Evolutionary conservation across 768 basidiomycete genomes (phyloP).

Genomic region (Pisolithus sp.): DNA sequence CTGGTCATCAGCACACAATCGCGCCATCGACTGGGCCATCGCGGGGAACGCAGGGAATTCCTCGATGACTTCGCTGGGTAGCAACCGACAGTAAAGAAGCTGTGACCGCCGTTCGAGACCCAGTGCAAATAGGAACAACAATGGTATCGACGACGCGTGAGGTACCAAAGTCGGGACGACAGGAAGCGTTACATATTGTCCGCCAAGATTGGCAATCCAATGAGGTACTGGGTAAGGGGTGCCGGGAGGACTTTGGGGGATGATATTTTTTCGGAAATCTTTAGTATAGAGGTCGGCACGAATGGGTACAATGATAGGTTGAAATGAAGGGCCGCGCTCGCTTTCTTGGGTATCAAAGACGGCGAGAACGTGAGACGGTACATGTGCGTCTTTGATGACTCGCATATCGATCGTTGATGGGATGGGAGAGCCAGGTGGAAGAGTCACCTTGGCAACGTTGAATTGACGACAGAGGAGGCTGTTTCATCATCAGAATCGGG

Average conservation of each 20-base stretch:
- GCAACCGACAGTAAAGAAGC: conserved; percentile 43
- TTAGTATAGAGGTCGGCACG: conserved; percentile 40
- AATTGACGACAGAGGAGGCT: conserved; percentile 28
- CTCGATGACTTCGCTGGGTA: conserved; percentile 43
- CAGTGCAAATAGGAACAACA: conserved; percentile 55
- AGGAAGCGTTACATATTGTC: conserved; percentile 42
- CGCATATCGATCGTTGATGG: conserved; percentile 45
- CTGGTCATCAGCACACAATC: conserved; percentile 30
- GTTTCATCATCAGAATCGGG: conserved; percentile 5
- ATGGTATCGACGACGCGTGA: conserved; percentile 46
- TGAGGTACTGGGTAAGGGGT: conserved; percentile 29
- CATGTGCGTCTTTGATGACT: conserved; percentile 37
- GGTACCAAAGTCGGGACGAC: conserved; percentile 44
- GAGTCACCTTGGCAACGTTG: conserved; percentile 26
- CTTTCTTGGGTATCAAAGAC: conserved; percentile 30
- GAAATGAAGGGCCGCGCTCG: conserved; percentile 24
- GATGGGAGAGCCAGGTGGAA: conserved; percentile 22
- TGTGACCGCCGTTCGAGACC: conserved; percentile 44
- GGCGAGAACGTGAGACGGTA: conserved; percentile 55
- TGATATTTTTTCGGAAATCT: conserved; percentile 32
- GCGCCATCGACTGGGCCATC: conserved; percentile 49
- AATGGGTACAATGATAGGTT: conserved; percentile 49
- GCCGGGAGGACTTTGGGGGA: conserved; percentile 29
- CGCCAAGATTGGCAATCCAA: conserved; percentile 10
- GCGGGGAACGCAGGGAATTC: conserved; percentile 58